Evolutionary conservation across 345 rosid genomes (phyloP), one percentile per base, ranked within the genome.

Genomic region (Gossypium ekmanianum): DNA sequence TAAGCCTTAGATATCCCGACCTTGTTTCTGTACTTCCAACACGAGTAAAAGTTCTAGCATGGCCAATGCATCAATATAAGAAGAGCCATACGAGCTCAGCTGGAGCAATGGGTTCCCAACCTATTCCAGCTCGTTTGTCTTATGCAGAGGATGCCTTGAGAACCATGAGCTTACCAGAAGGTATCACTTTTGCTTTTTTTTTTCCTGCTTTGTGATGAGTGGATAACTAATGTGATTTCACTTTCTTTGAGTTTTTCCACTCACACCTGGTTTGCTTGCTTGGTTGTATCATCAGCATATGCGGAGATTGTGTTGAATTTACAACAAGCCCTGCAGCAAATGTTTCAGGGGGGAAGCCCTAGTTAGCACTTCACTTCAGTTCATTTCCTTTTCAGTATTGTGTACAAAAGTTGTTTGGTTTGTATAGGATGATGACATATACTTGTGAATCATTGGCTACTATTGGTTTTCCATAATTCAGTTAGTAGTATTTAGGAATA

Each of bases 91-190:
- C 77, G 52, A 81, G 78, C 77, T 57, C 88, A 64, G 56, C 78
- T 50, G 88, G 82, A 63, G 73, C 69, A 26, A 10, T 68, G 48
- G 83, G 83, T 63, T 82, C 77, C 72, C 81, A 76, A 43, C 78
- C 87, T 29, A 62, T 55, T 74, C 98, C 93, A 26, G 75, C 83
- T 78, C 94, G 90, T 58, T 86, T 93, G 67, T 79, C 94, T 47
- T 90, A 87, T 61, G 98, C 99, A 0, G 99, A 95, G 89, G 92
- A 93, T 75, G 97, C 97, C 68, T 84, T 95, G 57, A 79, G 87
- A 73, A 84, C 75, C 76, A 89, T 90, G 84, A 89, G 97, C 81
- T 86, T 95, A 75, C 96, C 98, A 26, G 97, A 91, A 91, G 99
- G 99, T 93, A 80, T 59, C 71, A 14, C 27, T 29, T 61, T 69